Percentiles rank a stretch among this genome's conserved stretches.
These are phyloP conservation scores for Tylopilus rubrobrunneus DNA, from an alignment of 768 basidiomycete species.

Conservation along the genomic window DNA sequence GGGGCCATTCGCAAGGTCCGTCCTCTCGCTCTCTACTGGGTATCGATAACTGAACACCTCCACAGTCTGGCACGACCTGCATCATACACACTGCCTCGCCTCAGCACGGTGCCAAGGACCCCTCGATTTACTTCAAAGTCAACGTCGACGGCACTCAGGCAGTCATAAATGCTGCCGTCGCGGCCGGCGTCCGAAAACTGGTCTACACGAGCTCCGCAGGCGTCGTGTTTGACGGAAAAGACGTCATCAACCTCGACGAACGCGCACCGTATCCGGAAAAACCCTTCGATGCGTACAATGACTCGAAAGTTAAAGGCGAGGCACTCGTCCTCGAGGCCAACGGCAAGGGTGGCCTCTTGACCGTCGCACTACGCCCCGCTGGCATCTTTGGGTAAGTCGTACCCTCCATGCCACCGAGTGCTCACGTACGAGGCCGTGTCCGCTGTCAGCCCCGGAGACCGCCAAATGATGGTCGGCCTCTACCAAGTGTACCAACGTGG, in stretches of 20 bases:
- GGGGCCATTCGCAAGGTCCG: slow-evolving; percentile 71
- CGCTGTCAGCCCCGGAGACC: slow-evolving; percentile 75
- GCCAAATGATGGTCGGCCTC: slow-evolving; percentile 79
- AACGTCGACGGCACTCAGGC: slow-evolving; percentile 90
- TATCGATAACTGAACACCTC: neutral
- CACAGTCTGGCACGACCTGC: slow-evolving; percentile 76
- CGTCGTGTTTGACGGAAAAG: slow-evolving; percentile 79
- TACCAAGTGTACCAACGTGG: slow-evolving; percentile 73
- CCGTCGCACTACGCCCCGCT: slow-evolving; percentile 87
- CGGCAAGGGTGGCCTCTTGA: slow-evolving; percentile 76
- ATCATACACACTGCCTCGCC: slow-evolving; percentile 96
- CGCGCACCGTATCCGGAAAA: slow-evolving; percentile 69
- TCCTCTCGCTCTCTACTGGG: neutral
- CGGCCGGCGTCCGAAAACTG: slow-evolving; percentile 72
- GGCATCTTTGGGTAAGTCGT: slow-evolving; percentile 87
- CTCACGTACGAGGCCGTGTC: neutral
- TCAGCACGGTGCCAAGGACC: slow-evolving; percentile 61
- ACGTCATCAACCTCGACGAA: slow-evolving; percentile 87
- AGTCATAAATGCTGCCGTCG: slow-evolving; percentile 76
- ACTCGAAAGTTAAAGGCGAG: slow-evolving; percentile 90
- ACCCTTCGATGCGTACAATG: slow-evolving; percentile 88
- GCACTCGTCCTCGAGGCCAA: slow-evolving; percentile 81
- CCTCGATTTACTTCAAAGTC: slow-evolving; percentile 82
- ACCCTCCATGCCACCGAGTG: slow-evolving; percentile 2
- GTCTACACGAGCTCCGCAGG: slow-evolving; percentile 95